Percentiles rank a stretch among this genome's conserved stretches.
These are phyloP conservation scores for Vigna unguiculata DNA, from an alignment of 306 rosid species.

Conservation along the genomic window DNA sequence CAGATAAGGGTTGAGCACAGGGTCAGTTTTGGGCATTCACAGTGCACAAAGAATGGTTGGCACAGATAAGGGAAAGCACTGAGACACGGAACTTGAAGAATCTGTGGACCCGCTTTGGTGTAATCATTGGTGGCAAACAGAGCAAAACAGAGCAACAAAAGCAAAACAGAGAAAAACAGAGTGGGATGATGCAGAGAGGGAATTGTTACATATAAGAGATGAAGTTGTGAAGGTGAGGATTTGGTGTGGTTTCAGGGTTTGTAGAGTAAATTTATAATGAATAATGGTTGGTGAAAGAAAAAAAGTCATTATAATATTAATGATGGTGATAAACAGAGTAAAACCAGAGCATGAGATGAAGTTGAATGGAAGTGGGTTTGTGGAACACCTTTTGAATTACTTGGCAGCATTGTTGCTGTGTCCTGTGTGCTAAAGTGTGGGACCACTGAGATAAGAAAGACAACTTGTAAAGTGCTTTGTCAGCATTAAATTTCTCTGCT, in stretches of 20 bases:
- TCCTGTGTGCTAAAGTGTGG: conserved; percentile 5
- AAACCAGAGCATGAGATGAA: background rate
- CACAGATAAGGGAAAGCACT: conserved; percentile 26
- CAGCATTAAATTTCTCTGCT: background rate
- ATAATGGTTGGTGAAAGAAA: background rate
- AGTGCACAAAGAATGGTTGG: background rate
- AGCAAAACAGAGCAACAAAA: no score
- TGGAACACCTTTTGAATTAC: conserved; percentile 28
- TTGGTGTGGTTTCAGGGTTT: conserved; percentile 12
- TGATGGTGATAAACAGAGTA: background rate
- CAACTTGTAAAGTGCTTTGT: background rate
- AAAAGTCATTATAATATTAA: background rate
- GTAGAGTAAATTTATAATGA: conserved; percentile 28
- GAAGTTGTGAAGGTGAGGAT: background rate
- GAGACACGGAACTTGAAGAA: conserved; percentile 71
- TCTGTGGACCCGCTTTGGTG: conserved; percentile 52
- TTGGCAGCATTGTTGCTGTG: conserved; percentile 8
- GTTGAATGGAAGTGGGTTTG: conserved; percentile 16
- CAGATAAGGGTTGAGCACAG: background rate
- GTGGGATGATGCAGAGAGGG: background rate
- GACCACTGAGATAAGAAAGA: background rate
- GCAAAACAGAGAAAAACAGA: conserved; percentile 4
- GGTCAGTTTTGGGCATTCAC: conserved; percentile 49
- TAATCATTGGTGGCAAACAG: conserved; percentile 55
- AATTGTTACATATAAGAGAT: background rate